These are phyloP conservation scores for Spinellus fusiger DNA, from an alignment of 192 early-diverging fungal genomes.

Conservation along the genomic window DNA sequence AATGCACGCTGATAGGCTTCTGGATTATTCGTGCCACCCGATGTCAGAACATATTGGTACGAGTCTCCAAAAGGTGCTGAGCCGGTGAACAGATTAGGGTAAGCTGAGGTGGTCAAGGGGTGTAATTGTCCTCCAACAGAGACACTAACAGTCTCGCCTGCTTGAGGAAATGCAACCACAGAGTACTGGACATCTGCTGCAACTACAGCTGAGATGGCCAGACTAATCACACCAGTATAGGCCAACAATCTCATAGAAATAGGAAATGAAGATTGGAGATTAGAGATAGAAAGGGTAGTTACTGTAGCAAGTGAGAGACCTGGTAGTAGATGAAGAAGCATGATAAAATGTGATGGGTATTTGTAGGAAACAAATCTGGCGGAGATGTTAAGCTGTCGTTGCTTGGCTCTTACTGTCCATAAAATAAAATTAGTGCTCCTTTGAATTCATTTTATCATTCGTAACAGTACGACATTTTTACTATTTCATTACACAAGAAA, in stretches of 20 bases:
- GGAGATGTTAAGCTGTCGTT: too few relatives aligned
- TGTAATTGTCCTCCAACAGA: constrained; percentile 27
- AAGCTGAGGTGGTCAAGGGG: constrained; percentile 3
- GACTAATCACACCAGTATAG: constrained; percentile 3
- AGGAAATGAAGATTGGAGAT: neutral
- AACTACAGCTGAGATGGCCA: constrained; percentile 4
- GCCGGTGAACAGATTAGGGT: constrained; percentile 24
- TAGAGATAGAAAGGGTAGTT: neutral
- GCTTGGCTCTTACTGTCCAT: too few relatives aligned
- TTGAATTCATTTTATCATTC: too few relatives aligned
- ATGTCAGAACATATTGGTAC: constrained; percentile 26
- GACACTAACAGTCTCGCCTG: constrained; percentile 16
- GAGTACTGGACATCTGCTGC: constrained; percentile 30
- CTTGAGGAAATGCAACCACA: constrained; percentile 27
- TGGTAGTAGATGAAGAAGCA: neutral
- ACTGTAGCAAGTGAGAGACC: too few relatives aligned
- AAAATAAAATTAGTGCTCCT: too few relatives aligned
- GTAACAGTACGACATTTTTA: too few relatives aligned
- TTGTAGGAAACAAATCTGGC: too few relatives aligned
- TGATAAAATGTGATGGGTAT: neutral
- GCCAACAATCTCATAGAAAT: constrained; percentile 23
- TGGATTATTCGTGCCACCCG: constrained; percentile 6
- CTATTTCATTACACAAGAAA: too few relatives aligned
- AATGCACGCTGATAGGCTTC: constrained; percentile 21
- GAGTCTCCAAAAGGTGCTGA: constrained; percentile 19